phyloP scores from a whole-genome alignment of 2,329 filamentous ascomycete genomes.

The Colletotrichum sp. region DNA sequence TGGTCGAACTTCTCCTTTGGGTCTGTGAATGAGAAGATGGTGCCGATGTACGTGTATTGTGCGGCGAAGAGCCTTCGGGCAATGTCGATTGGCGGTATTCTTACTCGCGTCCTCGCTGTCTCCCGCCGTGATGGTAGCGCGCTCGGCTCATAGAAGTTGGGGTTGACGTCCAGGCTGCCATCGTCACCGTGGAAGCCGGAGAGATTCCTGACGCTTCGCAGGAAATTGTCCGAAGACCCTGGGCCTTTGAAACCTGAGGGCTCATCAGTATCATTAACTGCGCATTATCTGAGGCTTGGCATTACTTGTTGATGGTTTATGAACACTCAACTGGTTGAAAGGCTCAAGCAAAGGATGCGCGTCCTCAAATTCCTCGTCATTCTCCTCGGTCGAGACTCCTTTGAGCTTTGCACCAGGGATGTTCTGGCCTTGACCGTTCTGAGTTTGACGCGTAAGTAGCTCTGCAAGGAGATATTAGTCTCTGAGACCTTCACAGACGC shows the following conservation, averaged over 20 bases:
- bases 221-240: conserved; percentile 41
- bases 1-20: conserved; percentile 48
- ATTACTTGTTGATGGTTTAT: conserved; percentile 32
- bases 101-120: conserved; percentile 26
- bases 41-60: conserved; percentile 61
- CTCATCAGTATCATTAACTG: not conserved
- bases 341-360: conserved; percentile 35
- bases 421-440: not conserved
- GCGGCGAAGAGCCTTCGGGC: conserved; percentile 54
- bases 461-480: not conserved
- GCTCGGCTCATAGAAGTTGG: conserved; percentile 36
- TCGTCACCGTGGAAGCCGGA: conserved; percentile 37
- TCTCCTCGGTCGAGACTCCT: conserved; percentile 22
- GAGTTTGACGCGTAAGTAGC: not conserved
- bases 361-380: conserved; percentile 33
- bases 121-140: conserved; percentile 35
- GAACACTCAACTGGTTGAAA: conserved; percentile 37
- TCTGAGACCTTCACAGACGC: accelerated
- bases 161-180: conserved; percentile 31
- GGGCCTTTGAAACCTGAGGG: conserved; percentile 37
- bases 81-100: conserved; percentile 53
- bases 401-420: not conserved
- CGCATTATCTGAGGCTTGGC: not conserved
- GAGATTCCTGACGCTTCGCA: conserved; percentile 37
- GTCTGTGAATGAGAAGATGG: conserved; percentile 58